Base-by-base conservation (phyloP, 768 basidiomycete genomes). In the Mycena capillaripes region DNA sequence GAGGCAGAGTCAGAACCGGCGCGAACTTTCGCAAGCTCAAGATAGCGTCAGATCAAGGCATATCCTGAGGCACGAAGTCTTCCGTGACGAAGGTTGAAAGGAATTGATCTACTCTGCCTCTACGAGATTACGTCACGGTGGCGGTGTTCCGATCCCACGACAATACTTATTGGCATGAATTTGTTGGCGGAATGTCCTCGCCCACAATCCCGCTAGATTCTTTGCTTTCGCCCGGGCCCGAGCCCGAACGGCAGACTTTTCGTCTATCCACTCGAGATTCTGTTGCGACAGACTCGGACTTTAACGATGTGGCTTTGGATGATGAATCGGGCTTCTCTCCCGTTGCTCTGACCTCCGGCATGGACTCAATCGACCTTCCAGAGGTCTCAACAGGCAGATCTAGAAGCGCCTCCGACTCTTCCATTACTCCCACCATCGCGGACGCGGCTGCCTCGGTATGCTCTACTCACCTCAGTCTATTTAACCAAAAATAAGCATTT, bases 231-330 rank as follows among this genome's bases (percentile, higher is more conserved):
- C 71, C 71, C 1, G 71, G 71, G 2, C 71, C 71, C 16, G 52
- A 61, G 25, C 44, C 60, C 12, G 62, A 32, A 34, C 55, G 23
- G 14, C 71, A 72, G 56, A 40, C 66, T 4, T 72, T 72, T 59
- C 53, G 61, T 1, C 17, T 63, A 0, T 67, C 71, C 7, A 25
- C 61, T 23, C 53, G 71, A 29, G 71, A 72, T 40, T 68, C 66
- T 12, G 66, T 72, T 55, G 66, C 88, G 30, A 85, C 89, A 5
- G 87, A 87, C 60, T 87, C 91, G 21, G 92, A 92, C 74, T 88
- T 92, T 75, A 92, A 91, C 73, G 92, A 93, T 66, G 85, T 91
- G 75, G 88, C 86, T 38, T 82, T 89, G 11, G 88, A 89, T 69
- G 88, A 89, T 67, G 87, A 88, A 25, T 62, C 72, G 10, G 63